Evolutionary conservation across 1,284 basidiomycete genomes (phyloP), one percentile per base, ranked within the genome.

Genomic region (Ceratobasidium theobromae): DNA sequence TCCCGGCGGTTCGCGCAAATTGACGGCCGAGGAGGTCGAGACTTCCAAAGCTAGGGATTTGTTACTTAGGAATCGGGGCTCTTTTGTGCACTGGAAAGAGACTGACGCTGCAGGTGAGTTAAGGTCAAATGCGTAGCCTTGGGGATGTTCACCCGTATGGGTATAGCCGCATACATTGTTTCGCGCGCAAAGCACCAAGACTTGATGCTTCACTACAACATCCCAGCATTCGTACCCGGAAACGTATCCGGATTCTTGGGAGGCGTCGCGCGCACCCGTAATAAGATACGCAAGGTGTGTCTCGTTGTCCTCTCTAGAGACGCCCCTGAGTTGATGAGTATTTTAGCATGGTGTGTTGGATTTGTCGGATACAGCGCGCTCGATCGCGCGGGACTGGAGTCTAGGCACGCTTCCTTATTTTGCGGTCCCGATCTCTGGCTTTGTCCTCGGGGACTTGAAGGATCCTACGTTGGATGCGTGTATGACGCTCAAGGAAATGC

Each of bases 321-420:
- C 41, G 43, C 53, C 21, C 9, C 45, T 32, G 46, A 67, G 73
- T n/a, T n/a, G n/a, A n/a, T n/a, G n/a, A n/a, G n/a, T n/a, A n/a
- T n/a, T n/a, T n/a, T 75, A 91, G 85, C 87, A 85, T 71, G 93
- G 91, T 55, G 82, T 86, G 48, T 79, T 86, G 18, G 95, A 98
- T 76, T 77, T 93, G 65, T 82, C 86, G 11, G 86, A 86, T 23
- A 91, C 95, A 1, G 89, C 92, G 8, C 87, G 92, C 25, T 82
- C 89, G 60, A 81, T 98, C 43, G 81, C 98, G 46, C 87, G 91
- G 27, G 95, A 98, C 77, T 99, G 95, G 95, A 88, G 84, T 69
- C 82, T 81, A 4, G 91, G 89, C 57, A 86, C 84, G 70, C 84
- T 98, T 73, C 83, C 86, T 14, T 88, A 91, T 73, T 96, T 90